Percentiles rank a stretch among this genome's conserved stretches.
Evolutionary conservation across 495 filamentous ascomycete species (phyloP).

Genomic region (Viridothelium virens): DNA sequence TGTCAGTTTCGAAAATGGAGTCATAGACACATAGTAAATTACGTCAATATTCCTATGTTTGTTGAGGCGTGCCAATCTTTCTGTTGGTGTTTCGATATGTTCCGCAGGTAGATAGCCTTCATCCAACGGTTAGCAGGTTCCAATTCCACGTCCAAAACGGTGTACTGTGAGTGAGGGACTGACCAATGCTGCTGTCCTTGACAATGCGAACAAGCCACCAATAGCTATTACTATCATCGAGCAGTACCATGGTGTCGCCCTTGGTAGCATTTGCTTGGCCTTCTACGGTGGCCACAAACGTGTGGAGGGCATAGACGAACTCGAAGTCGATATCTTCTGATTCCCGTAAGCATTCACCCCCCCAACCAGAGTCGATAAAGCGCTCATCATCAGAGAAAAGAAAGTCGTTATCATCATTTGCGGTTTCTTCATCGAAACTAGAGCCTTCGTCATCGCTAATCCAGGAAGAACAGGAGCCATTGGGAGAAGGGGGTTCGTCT

Average conservation of each 20-base stretch:
- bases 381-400: constrained; percentile 43
- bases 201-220: constrained; percentile 99
- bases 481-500: constrained; percentile 25
- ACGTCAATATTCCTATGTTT: constrained; percentile 98
- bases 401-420: constrained; percentile 47
- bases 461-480: constrained; percentile 27
- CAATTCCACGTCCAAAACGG: not conserved
- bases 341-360: constrained; percentile 70
- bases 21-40: constrained; percentile 18
- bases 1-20: constrained; percentile 9
- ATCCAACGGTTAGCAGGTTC: constrained; percentile 22
- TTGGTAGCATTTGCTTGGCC: constrained; percentile 97
- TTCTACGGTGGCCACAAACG: constrained; percentile 94
- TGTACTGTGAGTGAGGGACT: constrained; percentile 22
- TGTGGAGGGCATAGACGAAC: constrained; percentile 96
- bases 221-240: constrained; percentile 99
- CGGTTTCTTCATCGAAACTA: constrained; percentile 15
- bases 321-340: constrained; percentile 99
- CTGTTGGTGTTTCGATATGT: constrained; percentile 97
- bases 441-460: constrained; percentile 29
- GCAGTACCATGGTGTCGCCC: constrained; percentile 97
- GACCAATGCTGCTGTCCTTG: constrained; percentile 95
- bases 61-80: constrained; percentile 85
- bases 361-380: constrained; percentile 62
- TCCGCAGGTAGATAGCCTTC: constrained; percentile 92